Base-by-base conservation (phyloP, 345 rosid genomes). In the Adansonia digitata region DNA sequence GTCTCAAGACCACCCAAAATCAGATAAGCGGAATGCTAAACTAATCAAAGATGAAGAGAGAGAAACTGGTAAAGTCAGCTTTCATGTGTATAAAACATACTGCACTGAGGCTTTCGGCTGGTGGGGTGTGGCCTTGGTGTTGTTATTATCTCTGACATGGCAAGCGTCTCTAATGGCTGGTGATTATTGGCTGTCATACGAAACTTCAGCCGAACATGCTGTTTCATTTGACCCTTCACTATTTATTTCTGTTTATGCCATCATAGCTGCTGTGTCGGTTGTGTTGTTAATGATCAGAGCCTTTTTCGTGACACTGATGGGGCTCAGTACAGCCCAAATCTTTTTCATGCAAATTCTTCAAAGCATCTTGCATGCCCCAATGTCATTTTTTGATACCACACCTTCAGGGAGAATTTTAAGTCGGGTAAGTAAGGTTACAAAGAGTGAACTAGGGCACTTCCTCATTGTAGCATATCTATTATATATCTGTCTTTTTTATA, bases 321-420 rank as follows among this genome's bases (percentile, higher is more conserved):
- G 98, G 45, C 94, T 94, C 64, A 88, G 86, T 84, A 92, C 98
- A 1, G 87, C 96, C 15, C 97, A 91, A 75, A 91, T 81, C 6
- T 89, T 90, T 80, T 92, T 94, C 69, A 59, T 67, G 18, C 92
- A 87, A 75, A 92, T 94, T 69, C 96, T 94, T 80, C 77, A 73
- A 52, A 92, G 98, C 75, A 85, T 92, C 86, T 78, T 94, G 86
- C 98, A 90, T 12, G 98, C 98, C 15, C 98, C 98, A n/a, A 92
- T 94, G 93, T 91, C 98, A 0, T 94, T 94, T 79, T 94, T 92
- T 34, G 98, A 94, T 78, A 92, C 98, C 75, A 94, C 98, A 12
- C 97, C 98, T 72, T 94, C 98, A 0, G 98, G 98, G 81, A 89
- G 98, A 82, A 92, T 92, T 62, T 82, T 94, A 40, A 94, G 98